These are phyloP conservation scores for Suhomyces faveliae DNA, from an alignment of 805 yeast genomes.

Conservation along the genomic window DNA sequence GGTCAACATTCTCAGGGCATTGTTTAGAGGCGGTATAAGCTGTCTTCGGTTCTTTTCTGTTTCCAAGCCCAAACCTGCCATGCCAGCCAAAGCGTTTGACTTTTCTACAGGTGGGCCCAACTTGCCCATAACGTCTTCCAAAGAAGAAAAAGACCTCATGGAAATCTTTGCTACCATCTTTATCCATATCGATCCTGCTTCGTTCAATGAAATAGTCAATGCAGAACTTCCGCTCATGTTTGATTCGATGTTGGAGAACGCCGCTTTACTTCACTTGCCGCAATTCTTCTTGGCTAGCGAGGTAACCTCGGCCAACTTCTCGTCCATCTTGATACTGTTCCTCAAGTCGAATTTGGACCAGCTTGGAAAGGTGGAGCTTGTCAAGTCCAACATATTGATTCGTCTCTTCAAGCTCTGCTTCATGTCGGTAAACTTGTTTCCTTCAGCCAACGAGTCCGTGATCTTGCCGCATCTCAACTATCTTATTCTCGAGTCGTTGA, in stretches of 20 bases:
- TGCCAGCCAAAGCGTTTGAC: constrained; percentile 38
- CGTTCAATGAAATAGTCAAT: constrained; percentile 88
- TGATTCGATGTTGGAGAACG: constrained; percentile 74
- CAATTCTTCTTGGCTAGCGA: constrained; percentile 94
- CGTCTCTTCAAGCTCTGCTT: constrained; percentile 88
- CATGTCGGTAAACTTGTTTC: constrained; percentile 93
- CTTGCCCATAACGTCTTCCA: constrained; percentile 80
- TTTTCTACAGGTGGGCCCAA: constrained; percentile 78
- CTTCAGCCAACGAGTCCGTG: constrained; percentile 81
- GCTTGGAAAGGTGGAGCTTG: constrained; percentile 76
- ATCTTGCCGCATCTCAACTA: constrained; percentile 84
- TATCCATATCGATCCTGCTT: constrained; percentile 90
- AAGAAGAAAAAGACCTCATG: constrained; percentile 94
- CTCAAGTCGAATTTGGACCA: constrained; percentile 69
- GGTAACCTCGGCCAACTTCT: constrained; percentile 88
- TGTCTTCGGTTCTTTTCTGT: constrained; percentile 76
- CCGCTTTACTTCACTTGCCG: constrained; percentile 85
- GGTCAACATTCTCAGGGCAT: constrained; percentile 65
- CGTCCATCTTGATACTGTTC: constrained; percentile 77
- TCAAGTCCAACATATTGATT: constrained; percentile 76
- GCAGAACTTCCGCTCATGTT: constrained; percentile 77
- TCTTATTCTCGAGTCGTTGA: constrained; percentile 75
- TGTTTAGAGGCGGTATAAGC: constrained; percentile 80
- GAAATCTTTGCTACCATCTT: constrained; percentile 92
- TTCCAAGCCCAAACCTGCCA: constrained; percentile 46